These are phyloP conservation scores for Triadica sebifera DNA, from an alignment of 345 rosid genomes.

Conservation along the genomic window DNA sequence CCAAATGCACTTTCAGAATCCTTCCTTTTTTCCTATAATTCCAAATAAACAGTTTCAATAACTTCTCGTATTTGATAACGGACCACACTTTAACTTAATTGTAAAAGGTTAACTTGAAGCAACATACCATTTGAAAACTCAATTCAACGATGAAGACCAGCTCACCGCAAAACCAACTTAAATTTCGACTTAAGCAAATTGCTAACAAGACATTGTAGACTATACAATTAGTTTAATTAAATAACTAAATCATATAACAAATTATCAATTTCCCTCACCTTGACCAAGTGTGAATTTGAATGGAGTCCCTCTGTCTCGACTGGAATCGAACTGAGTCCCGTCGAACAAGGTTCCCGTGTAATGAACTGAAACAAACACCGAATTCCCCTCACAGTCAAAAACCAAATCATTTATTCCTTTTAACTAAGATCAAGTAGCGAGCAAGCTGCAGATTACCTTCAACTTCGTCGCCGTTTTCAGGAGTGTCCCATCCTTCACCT, in stretches of 20 bases:
- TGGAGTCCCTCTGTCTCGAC: conserved; percentile 78
- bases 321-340: conserved; percentile 91
- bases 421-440: not conserved
- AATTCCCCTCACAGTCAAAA: not conserved
- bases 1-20: not conserved
- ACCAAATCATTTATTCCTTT: not conserved
- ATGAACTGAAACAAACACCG: conserved; percentile 30
- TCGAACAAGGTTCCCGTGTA: conserved; percentile 88
- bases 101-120: too few relatives aligned
- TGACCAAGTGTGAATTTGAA: conserved; percentile 94
- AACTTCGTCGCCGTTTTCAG: conserved; percentile 75
- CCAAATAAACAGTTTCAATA: not conserved
- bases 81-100: too few relatives aligned
- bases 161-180: not conserved
- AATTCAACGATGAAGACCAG: too few relatives aligned
- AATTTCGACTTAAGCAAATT: not conserved
- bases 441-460: conserved; percentile 43
- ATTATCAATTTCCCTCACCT: conserved; percentile 37
- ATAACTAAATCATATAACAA: not conserved
- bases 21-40: not conserved
- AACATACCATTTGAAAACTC: too few relatives aligned
- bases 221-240: not conserved
- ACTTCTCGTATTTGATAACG: too few relatives aligned
- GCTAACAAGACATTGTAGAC: too few relatives aligned
- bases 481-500: conserved; percentile 71